These are phyloP conservation scores for Aspergillus biplanus DNA, from an alignment of 495 filamentous ascomycete genomes.

Conservation along the genomic window DNA sequence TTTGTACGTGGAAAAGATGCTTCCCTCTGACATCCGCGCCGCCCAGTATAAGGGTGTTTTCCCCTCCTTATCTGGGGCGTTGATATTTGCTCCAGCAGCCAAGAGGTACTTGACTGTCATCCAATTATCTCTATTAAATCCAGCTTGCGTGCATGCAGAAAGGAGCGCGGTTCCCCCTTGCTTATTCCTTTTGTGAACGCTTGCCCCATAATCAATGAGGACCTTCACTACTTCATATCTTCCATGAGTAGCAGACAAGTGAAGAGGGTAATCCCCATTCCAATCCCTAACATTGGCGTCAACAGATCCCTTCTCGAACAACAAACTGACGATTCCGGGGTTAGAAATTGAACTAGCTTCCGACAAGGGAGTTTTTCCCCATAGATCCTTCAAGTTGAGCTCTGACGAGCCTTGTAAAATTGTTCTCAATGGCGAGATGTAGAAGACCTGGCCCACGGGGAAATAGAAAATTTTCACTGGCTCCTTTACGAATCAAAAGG, in stretches of 20 bases:
- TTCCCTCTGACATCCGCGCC: too few relatives aligned
- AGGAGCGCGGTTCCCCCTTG: background rate
- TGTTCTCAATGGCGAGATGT: too few relatives aligned
- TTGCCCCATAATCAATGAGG: background rate
- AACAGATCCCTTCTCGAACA: constrained; percentile 1
- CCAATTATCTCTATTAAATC: background rate
- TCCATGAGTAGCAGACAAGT: background rate
- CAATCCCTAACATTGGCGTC: background rate
- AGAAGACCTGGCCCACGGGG: too few relatives aligned
- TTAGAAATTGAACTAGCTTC: background rate
- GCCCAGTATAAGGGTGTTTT: background rate
- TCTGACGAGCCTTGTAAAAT: too few relatives aligned
- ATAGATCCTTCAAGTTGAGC: too few relatives aligned
- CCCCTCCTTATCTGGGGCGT: background rate
- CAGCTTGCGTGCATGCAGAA: background rate
- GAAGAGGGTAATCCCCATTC: background rate
- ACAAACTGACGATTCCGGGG: too few relatives aligned
- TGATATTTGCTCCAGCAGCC: background rate
- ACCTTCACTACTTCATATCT: background rate
- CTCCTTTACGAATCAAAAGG: too few relatives aligned
- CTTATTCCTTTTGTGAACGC: background rate
- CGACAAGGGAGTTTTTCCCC: too few relatives aligned
- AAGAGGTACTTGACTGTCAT: background rate
- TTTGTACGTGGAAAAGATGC: too few relatives aligned
- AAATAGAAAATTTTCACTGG: too few relatives aligned